Evolutionary conservation across 305 asterid genomes (phyloP).

Genomic region (Fraxinus floribunda): DNA sequence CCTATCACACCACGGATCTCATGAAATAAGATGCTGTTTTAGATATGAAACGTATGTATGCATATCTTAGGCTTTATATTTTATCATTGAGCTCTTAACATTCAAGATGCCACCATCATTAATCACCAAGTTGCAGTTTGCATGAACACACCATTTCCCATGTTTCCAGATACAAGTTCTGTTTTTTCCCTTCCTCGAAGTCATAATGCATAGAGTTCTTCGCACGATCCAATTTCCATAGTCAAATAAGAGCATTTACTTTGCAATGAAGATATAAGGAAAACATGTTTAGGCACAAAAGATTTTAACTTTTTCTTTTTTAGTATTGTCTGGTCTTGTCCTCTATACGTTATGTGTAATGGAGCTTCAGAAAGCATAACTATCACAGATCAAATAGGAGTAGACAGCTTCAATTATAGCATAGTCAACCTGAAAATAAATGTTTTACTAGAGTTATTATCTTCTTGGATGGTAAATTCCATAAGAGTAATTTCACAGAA

Average conservation of each 20-base stretch:
- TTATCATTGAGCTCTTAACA: neutral
- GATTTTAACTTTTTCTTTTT: neutral
- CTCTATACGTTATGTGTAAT: neutral
- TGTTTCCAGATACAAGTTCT: neutral
- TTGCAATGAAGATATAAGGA: constrained; percentile 1
- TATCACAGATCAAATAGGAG: neutral
- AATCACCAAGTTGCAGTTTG: neutral
- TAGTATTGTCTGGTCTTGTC: neutral
- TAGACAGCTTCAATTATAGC: neutral
- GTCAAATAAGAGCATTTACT: constrained; percentile 14
- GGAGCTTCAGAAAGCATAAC: neutral
- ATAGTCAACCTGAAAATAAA: constrained; percentile 1
- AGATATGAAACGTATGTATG: neutral
- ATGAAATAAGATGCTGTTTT: neutral
- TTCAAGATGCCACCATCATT: neutral
- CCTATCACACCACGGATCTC: neutral
- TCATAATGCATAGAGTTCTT: constrained; percentile 14
- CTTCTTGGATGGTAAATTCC: constrained; percentile 8
- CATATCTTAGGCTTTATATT: neutral
- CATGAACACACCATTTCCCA: neutral
- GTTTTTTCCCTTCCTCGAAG: neutral
- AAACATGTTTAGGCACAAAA: neutral
- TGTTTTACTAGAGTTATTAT: neutral
- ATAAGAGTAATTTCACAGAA: neutral
- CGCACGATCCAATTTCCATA: neutral